Evolutionary conservation across 176 grass and related monocot genomes (phyloP).

Genomic region (Tillandsia fasciculata): DNA sequence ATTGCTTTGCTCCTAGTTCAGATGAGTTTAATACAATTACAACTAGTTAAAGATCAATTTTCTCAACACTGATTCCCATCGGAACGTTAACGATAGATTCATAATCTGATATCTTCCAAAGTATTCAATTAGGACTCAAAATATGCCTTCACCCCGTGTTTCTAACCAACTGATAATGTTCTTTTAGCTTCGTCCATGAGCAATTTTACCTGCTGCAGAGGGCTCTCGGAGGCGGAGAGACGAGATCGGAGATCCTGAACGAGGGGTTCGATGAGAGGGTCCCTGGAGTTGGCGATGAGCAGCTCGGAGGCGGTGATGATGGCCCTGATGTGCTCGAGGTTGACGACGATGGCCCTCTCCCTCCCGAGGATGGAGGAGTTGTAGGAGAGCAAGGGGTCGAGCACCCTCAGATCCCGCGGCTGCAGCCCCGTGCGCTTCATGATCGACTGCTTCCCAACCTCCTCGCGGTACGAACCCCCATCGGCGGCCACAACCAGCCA

Average conservation of each 20-base stretch:
- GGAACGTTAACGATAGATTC: too few species aligned
- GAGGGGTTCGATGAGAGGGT: conserved; percentile 38
- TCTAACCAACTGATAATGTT: too few species aligned
- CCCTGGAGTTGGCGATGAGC: conserved; percentile 33
- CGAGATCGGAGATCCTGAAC: conserved; percentile 29
- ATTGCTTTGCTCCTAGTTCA: too few species aligned
- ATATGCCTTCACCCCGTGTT: too few species aligned
- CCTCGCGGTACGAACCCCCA: conserved; percentile 15
- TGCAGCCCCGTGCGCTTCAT: conserved; percentile 40
- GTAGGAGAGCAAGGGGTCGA: conserved; percentile 44
- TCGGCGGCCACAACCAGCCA: conserved; percentile 27
- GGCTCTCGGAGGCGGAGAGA: conserved; percentile 7
- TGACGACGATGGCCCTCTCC: conserved; percentile 15
- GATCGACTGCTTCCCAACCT: conserved; percentile 31
- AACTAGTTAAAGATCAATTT: too few species aligned
- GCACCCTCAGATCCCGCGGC: conserved; percentile 32
- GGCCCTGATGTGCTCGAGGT: conserved; percentile 51
- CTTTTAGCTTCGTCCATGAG: too few species aligned
- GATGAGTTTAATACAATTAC: too few species aligned
- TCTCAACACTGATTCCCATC: too few species aligned
- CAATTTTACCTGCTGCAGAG: too few species aligned
- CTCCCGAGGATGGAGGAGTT: conserved; percentile 32
- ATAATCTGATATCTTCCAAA: too few species aligned
- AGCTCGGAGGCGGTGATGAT: conserved; percentile 63
- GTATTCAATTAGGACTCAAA: too few species aligned